A percentile compares a stretch with the other conserved stretches of the same genome.
phyloP scores from a whole-genome alignment of 345 rosid species.

The Pistacia atlantica region DNA sequence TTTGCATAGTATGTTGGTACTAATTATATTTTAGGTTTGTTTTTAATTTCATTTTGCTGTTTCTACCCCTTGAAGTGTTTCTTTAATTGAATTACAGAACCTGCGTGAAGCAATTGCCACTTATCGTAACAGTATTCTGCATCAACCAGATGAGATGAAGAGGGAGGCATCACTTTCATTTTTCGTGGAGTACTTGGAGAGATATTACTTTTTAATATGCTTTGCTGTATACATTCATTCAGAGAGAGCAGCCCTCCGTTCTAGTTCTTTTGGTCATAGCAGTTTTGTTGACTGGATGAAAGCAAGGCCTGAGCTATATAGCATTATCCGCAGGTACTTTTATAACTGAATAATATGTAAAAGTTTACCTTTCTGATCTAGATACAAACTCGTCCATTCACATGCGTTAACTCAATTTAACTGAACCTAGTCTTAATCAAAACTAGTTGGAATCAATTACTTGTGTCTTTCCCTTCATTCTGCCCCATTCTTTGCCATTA shows the following conservation, averaged over 20 bases:
- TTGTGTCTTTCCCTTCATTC: not conserved
- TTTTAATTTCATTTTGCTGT: not conserved
- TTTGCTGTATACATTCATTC: slow-evolving; percentile 95
- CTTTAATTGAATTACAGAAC: slow-evolving; percentile 59
- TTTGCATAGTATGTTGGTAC: not conserved
- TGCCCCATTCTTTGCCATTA: not conserved
- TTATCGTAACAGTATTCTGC: slow-evolving; percentile 88
- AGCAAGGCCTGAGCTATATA: slow-evolving; percentile 96
- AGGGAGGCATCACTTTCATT: slow-evolving; percentile 92
- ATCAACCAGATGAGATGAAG: slow-evolving; percentile 97
- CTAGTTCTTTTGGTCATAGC: slow-evolving; percentile 71
- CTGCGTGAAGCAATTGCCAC: slow-evolving; percentile 93
- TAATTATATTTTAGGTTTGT: slow-evolving; percentile 1
- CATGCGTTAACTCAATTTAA: not conserved
- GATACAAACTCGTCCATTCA: not conserved
- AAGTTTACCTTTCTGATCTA: slow-evolving; percentile 1
- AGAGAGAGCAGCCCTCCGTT: slow-evolving; percentile 80
- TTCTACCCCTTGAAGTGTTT: slow-evolving; percentile 13
- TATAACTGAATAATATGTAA: not conserved
- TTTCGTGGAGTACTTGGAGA: slow-evolving; percentile 95
- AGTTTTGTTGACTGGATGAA: slow-evolving; percentile 98
- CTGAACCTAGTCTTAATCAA: not conserved
- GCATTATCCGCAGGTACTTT: slow-evolving; percentile 88
- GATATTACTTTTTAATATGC: slow-evolving; percentile 98
- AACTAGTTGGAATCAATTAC: not conserved